Percentiles rank a stretch among this genome's conserved stretches.
Evolutionary conservation across 805 yeast genomes (phyloP).

Genomic region (Saccharomycopsis sp.): DNA sequence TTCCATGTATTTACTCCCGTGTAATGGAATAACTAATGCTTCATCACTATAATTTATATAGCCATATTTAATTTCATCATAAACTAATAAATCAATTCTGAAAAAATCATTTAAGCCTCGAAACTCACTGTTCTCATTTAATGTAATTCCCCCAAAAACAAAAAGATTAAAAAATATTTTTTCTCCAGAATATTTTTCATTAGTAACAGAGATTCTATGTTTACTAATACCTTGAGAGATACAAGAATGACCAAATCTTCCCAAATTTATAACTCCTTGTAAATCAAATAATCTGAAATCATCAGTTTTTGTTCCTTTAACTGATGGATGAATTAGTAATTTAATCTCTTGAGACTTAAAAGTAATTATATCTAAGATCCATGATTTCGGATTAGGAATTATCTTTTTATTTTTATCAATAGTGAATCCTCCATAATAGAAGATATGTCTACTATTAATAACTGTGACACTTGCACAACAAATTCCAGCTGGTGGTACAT

Average conservation of each 20-base stretch:
- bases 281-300: neutral
- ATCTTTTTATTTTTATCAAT: neutral
- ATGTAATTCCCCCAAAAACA: constrained; percentile 12
- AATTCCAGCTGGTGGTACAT: constrained; percentile 34
- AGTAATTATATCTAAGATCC: constrained; percentile 43
- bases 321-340: constrained; percentile 1
- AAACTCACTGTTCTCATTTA: neutral
- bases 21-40: constrained; percentile 7
- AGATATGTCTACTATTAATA: constrained; percentile 43
- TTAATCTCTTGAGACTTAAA: constrained; percentile 34
- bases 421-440: constrained; percentile 59
- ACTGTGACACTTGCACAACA: constrained; percentile 37
- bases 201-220: too few relatives aligned
- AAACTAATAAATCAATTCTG: constrained; percentile 11
- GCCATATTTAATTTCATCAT: constrained; percentile 1
- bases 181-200: neutral
- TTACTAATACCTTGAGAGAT: too few relatives aligned
- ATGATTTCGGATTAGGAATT: constrained; percentile 39
- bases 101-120: constrained; percentile 7
- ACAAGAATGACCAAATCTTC: constrained; percentile 16
- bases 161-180: constrained; percentile 4
- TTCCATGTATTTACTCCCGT: too few relatives aligned
- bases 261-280: neutral
- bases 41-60: constrained; percentile 5
- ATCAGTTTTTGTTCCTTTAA: too few relatives aligned